Percentiles rank a stretch among this genome's conserved stretches.
phyloP scores from a whole-genome alignment of 192 early-diverging fungal genomes.

The Pilobolus umbonatus region DNA sequence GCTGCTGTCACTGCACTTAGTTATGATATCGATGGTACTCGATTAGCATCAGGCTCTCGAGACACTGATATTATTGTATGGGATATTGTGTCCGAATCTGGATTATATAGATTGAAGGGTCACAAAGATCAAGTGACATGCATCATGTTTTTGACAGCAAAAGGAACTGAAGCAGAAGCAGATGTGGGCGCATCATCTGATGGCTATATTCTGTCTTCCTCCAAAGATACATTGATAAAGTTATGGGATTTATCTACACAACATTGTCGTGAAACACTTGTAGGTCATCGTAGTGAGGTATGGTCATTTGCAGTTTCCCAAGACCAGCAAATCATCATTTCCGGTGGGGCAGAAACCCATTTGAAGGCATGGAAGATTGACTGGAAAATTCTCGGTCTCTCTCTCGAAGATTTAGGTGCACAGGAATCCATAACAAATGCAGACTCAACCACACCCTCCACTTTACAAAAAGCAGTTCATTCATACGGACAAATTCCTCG shows the following conservation, averaged over 20 bases:
- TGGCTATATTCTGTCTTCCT: constrained; percentile 79
- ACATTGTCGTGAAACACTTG: constrained; percentile 92
- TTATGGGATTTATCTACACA: constrained; percentile 94
- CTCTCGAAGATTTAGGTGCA: constrained; percentile 45
- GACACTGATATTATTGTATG: constrained; percentile 96
- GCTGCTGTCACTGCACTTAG: constrained; percentile 77
- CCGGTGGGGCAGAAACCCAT: constrained; percentile 80
- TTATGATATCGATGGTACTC: constrained; percentile 75
- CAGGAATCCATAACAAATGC: constrained; percentile 12
- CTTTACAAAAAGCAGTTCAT: constrained; percentile 62
- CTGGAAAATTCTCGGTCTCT: constrained; percentile 42
- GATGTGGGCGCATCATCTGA: constrained; percentile 44
- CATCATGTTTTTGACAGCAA: constrained; percentile 54
- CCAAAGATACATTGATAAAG: constrained; percentile 95
- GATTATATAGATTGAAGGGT: constrained; percentile 83
- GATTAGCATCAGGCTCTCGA: constrained; percentile 84
- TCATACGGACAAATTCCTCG: constrained; percentile 76
- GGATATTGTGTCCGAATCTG: constrained; percentile 90
- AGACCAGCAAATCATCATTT: constrained; percentile 66
- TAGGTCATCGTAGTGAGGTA: constrained; percentile 89
- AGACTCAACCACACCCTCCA: constrained; percentile 6
- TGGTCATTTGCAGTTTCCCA: constrained; percentile 77
- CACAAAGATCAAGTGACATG: constrained; percentile 94
- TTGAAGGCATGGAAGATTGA: constrained; percentile 89
- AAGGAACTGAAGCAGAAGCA: constrained; percentile 3